Evolutionary conservation across 345 rosid genomes (phyloP).

Genomic region (Camelina neglecta): DNA sequence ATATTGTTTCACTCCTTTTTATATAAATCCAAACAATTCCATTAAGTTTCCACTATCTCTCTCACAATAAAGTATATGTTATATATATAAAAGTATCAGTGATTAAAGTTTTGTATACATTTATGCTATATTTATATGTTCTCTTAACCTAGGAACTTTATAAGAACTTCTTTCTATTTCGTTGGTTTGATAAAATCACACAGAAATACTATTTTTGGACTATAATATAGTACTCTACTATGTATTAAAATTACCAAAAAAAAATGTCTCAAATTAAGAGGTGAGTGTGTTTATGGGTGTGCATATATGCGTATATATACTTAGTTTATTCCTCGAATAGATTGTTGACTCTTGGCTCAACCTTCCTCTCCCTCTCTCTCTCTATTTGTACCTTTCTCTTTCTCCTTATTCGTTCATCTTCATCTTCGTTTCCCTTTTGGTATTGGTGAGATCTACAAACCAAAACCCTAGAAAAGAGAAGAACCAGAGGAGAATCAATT

Average conservation of each 20-base stretch:
- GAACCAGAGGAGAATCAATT: conserved; percentile 32
- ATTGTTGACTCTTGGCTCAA: conserved; percentile 51
- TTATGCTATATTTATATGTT: conserved; percentile 24
- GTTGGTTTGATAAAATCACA: conserved; percentile 25
- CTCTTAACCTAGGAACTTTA: conserved; percentile 46
- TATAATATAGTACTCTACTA: conserved; percentile 22
- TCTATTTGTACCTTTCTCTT: conserved; percentile 35
- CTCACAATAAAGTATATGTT: conserved; percentile 5
- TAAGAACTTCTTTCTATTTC: conserved; percentile 33
- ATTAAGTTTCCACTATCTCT: conserved; percentile 41
- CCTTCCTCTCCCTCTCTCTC: conserved; percentile 22
- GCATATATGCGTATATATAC: conserved; percentile 27
- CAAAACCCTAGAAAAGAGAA: conserved; percentile 45
- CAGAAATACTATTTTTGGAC: conserved; percentile 30
- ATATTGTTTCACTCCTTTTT: conserved; percentile 36
- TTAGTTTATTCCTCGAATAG: conserved; percentile 49
- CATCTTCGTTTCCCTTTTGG: conserved; percentile 42
- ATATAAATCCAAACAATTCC: conserved; percentile 33
- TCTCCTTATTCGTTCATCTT: conserved; percentile 41
- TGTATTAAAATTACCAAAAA: conserved; percentile 32
- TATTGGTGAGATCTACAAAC: conserved; percentile 37
- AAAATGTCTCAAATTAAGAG: conserved; percentile 42
- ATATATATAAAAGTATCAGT: background rate
- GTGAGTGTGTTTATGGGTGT: conserved; percentile 33
- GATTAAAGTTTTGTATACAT: conserved; percentile 11